These are phyloP conservation scores for Drechslerella dactyloides DNA, from an alignment of 2,329 filamentous ascomycete genomes.

Conservation along the genomic window DNA sequence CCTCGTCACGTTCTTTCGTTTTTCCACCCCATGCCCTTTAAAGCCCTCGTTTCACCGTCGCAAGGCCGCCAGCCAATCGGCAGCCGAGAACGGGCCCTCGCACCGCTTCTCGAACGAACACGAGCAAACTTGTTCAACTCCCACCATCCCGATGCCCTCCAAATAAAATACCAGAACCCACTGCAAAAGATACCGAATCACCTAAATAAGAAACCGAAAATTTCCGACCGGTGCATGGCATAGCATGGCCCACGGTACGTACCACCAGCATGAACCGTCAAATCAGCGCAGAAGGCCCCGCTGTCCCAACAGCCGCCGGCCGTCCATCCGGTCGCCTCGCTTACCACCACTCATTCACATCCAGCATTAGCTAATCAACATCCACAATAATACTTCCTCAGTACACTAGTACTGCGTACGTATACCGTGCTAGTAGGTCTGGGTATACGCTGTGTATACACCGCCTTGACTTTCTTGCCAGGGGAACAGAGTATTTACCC, in stretches of 20 bases:
- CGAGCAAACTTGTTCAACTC: neutral
- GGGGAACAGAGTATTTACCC: neutral
- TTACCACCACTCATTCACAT: conserved; percentile 3
- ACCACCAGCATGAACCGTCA: neutral
- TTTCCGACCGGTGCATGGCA: neutral
- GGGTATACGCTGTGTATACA: too few species aligned
- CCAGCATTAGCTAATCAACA: neutral
- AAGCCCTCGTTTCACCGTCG: neutral
- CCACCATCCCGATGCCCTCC: neutral
- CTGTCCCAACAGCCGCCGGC: conserved; percentile 48
- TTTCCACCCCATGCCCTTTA: neutral
- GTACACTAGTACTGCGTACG: too few species aligned
- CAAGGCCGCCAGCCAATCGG: neutral
- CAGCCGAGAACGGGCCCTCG: neutral
- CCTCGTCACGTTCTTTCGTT: neutral
- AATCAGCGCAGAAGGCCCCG: neutral
- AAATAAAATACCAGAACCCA: too few species aligned
- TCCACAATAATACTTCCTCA: too few species aligned
- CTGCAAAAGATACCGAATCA: neutral
- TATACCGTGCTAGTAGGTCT: too few species aligned
- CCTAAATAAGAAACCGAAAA: neutral
- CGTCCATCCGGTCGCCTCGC: conserved; percentile 33
- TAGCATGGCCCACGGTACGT: too few species aligned
- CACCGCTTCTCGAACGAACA: neutral
- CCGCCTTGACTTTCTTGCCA: too few species aligned